phyloP scores from a whole-genome alignment of 1,284 basidiomycete genomes.

The Testicularia cyperi region DNA sequence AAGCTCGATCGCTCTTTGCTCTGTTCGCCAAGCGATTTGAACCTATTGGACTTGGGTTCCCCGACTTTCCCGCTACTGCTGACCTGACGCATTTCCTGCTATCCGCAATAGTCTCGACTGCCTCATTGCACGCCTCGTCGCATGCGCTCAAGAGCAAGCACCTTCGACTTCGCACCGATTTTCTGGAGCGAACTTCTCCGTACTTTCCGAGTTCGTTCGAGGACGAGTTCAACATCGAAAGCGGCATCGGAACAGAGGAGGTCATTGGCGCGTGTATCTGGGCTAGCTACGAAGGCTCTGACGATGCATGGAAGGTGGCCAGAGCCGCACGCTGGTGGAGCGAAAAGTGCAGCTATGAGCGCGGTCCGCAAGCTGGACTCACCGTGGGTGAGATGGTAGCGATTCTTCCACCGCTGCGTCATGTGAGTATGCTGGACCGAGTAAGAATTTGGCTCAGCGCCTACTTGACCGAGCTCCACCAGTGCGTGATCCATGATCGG shows the following conservation, averaged over 20 bases:
- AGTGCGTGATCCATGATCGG: constrained; percentile 17
- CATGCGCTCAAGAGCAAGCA: not conserved
- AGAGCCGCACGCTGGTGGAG: constrained; percentile 27
- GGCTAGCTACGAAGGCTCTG: constrained; percentile 8
- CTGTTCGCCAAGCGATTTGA: constrained; percentile 13
- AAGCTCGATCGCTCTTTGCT: constrained; percentile 14
- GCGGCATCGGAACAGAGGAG: constrained; percentile 27
- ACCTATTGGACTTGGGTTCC: constrained; percentile 19
- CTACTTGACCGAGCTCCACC: constrained; percentile 18
- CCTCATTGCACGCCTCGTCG: constrained; percentile 6
- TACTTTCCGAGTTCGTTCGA: constrained; percentile 5
- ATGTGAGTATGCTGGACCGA: constrained; percentile 21
- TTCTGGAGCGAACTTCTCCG: constrained; percentile 14
- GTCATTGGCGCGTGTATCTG: constrained; percentile 25
- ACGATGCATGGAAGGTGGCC: constrained; percentile 9
- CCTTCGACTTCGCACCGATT: constrained; percentile 4
- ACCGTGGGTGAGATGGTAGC: constrained; percentile 34
- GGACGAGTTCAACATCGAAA: constrained; percentile 24
- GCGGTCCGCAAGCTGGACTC: constrained; percentile 12
- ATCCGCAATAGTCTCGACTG: constrained; percentile 7
- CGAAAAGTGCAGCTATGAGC: constrained; percentile 24
- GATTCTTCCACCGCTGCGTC: constrained; percentile 22
- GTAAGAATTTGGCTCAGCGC: constrained; percentile 21
- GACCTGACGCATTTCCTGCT: constrained; percentile 20
- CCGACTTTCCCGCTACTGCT: constrained; percentile 21